Percentiles rank a stretch among this genome's conserved stretches.
Evolutionary conservation across 352 stramenopile species (phyloP).

Genomic region (Thalassiosira allenii): DNA sequence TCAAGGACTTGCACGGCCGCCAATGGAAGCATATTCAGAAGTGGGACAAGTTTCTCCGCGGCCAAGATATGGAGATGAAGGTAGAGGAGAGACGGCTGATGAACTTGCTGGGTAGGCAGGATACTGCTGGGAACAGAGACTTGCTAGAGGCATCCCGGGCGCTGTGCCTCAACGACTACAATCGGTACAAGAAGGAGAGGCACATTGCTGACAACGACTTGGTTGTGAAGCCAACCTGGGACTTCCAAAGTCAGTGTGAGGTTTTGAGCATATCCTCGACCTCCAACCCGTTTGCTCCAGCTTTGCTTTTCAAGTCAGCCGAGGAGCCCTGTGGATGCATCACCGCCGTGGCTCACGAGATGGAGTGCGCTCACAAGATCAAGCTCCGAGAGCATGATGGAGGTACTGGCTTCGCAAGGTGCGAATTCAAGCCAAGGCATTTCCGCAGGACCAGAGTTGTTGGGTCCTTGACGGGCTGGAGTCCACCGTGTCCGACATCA

Average conservation of each 20-base stretch:
- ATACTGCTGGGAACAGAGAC: neutral
- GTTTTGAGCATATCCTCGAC: too few relatives aligned
- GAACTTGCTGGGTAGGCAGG: neutral
- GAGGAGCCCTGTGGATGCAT: too few relatives aligned
- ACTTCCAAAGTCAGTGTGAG: too few relatives aligned
- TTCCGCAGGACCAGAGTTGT: neutral
- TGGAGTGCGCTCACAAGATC: too few relatives aligned
- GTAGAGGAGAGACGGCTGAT: neutral
- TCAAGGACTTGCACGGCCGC: neutral
- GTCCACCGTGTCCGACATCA: too few relatives aligned
- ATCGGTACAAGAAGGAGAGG: neutral
- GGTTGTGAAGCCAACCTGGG: neutral
- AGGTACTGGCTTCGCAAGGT: neutral
- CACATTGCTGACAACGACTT: neutral
- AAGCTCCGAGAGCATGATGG: neutral
- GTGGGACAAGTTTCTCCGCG: neutral
- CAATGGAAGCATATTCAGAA: neutral
- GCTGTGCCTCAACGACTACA: neutral
- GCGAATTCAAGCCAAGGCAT: neutral
- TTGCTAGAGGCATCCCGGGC: neutral
- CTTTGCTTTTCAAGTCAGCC: too few relatives aligned
- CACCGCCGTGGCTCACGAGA: too few relatives aligned
- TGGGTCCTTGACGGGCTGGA: neutral
- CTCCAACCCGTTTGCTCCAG: too few relatives aligned
- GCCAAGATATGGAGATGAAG: neutral